These are phyloP conservation scores for Phaffomyces antillensis DNA, from an alignment of 805 yeast genomes.

Conservation along the genomic window DNA sequence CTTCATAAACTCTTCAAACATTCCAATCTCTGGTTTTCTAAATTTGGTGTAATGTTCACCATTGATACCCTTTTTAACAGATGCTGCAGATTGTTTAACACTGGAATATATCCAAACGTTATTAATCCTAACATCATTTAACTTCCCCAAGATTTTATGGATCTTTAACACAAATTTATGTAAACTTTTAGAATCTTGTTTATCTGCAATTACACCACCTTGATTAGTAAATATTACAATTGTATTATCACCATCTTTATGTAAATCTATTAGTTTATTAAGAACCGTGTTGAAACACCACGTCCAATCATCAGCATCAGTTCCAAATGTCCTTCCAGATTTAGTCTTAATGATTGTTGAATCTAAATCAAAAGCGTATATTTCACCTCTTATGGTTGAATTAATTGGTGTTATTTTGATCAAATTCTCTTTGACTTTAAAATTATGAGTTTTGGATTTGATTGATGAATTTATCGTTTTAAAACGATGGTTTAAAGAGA, in stretches of 20 bases:
- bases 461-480: neutral
- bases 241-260: neutral
- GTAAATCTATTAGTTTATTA: slow-evolving; percentile 3
- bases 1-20: slow-evolving; percentile 53
- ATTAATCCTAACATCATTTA: slow-evolving; percentile 21
- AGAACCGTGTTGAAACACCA: slow-evolving; percentile 39
- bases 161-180: slow-evolving; percentile 36
- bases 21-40: slow-evolving; percentile 75
- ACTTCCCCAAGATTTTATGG: slow-evolving; percentile 28
- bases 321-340: slow-evolving; percentile 52
- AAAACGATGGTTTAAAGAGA: too few relatives aligned
- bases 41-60: slow-evolving; percentile 22
- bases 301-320: slow-evolving; percentile 67
- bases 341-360: slow-evolving; percentile 66
- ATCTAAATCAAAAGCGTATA: slow-evolving; percentile 76
- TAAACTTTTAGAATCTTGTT: slow-evolving; percentile 27
- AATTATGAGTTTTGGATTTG: slow-evolving; percentile 20
- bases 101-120: slow-evolving; percentile 54
- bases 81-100: slow-evolving; percentile 41
- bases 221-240: slow-evolving; percentile 83
- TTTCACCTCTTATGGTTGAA: neutral
- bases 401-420: slow-evolving; percentile 34
- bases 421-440: slow-evolving; percentile 33
- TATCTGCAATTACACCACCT: slow-evolving; percentile 51
- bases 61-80: slow-evolving; percentile 9